Conservation (phyloP, 1,284 basidiomycete genomes). For the Ceratobasidium sp. region DNA sequence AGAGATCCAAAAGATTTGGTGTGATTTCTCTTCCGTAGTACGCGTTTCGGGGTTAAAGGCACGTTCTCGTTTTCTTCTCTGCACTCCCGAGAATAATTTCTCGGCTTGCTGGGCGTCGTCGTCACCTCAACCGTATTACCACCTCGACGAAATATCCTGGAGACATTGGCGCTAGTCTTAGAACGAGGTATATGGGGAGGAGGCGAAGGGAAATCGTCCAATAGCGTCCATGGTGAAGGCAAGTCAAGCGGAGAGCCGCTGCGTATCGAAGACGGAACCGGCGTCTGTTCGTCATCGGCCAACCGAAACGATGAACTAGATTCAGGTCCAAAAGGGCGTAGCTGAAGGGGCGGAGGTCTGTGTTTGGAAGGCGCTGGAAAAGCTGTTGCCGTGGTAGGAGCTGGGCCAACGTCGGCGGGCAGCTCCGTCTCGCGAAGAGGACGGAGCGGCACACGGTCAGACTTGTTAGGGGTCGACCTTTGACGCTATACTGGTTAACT, state of each 20-base stretch:
- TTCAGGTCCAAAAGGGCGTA: neutral
- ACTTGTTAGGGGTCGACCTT: neutral
- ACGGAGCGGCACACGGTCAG: neutral
- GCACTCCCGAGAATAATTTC: neutral
- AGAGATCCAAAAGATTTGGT: conserved; percentile 21
- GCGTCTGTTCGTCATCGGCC: neutral
- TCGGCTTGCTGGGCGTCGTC: neutral
- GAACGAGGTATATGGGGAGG: conserved; percentile 20
- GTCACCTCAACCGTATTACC: neutral
- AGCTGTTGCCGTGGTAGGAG: neutral
- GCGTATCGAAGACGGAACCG: neutral
- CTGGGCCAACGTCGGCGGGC: neutral
- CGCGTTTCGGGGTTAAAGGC: neutral
- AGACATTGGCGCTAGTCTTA: neutral
- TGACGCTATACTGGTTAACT: neutral
- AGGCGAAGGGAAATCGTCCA: conserved; percentile 26
- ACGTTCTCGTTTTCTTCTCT: conserved; percentile 15
- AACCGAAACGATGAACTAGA: conserved; percentile 2
- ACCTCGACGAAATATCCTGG: conserved; percentile 15
- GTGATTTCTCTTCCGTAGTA: conserved; percentile 16
- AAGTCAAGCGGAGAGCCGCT: neutral
- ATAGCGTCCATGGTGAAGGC: conserved; percentile 13
- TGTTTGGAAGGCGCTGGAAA: neutral
- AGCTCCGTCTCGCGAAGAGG: neutral
- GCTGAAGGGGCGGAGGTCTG: conserved; percentile 26